Conservation (phyloP, 805 yeast genomes). For the Jamesozyma hellenica region DNA sequence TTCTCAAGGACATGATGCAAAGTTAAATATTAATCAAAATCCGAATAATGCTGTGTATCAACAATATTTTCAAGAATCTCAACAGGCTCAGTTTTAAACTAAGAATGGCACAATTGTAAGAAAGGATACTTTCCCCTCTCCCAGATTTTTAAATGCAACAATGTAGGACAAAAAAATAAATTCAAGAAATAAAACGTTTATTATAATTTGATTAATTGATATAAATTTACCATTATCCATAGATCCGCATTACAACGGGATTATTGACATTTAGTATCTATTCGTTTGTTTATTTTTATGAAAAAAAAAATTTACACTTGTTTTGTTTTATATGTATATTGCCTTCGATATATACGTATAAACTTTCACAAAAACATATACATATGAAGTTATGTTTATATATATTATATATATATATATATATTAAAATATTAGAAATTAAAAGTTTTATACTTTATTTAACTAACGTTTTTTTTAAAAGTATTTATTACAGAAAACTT, state of each 20-base stretch:
- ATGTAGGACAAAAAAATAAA: too few relatives aligned
- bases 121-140: too few relatives aligned
- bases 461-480: too few relatives aligned
- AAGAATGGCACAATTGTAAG: not conserved
- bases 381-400: not conserved
- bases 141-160: too few relatives aligned
- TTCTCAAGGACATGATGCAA: not conserved
- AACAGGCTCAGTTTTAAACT: constrained; percentile 42
- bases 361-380: not conserved
- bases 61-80: constrained; percentile 48
- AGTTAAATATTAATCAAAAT: constrained; percentile 22
- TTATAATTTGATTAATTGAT: not conserved
- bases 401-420: too few relatives aligned
- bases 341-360: not conserved
- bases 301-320: not conserved
- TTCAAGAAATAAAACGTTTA: not conserved
- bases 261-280: too few relatives aligned
- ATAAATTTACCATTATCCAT: not conserved
- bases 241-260: too few relatives aligned
- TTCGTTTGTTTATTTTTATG: not conserved
- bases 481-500: too few relatives aligned
- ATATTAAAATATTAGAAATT: too few relatives aligned
- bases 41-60: constrained; percentile 47
- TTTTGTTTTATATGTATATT: too few relatives aligned
- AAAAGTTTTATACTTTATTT: too few relatives aligned